phyloP scores from a whole-genome alignment of 129 eudicot species.

The Flaveria linearis region DNA sequence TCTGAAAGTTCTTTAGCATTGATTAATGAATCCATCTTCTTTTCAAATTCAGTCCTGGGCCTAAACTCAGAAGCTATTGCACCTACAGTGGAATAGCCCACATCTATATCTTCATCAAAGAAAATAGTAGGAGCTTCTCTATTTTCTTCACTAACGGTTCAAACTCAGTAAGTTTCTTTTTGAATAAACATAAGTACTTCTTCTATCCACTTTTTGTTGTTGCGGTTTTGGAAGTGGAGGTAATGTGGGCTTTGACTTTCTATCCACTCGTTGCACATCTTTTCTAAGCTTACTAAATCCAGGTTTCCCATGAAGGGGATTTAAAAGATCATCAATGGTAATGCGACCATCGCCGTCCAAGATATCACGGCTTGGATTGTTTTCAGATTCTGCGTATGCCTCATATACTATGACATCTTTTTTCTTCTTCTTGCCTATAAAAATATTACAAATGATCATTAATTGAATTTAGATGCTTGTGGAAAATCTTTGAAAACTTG shows the following conservation, averaged over 20 bases:
- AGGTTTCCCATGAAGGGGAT: slow-evolving; percentile 68
- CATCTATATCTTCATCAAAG: slow-evolving; percentile 56
- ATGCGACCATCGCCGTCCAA: slow-evolving; percentile 72
- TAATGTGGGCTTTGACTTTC: slow-evolving; percentile 50
- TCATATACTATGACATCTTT: slow-evolving; percentile 54
- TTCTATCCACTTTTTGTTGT: slow-evolving; percentile 64
- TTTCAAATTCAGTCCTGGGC: slow-evolving; percentile 91
- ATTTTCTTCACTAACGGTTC: slow-evolving; percentile 73
- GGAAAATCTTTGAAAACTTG: not conserved
- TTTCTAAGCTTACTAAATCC: slow-evolving; percentile 68
- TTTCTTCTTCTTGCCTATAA: slow-evolving; percentile 65
- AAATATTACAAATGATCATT: slow-evolving; percentile 1
- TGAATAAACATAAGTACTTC: slow-evolving; percentile 50
- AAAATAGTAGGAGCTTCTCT: slow-evolving; percentile 88
- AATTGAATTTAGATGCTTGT: not conserved
- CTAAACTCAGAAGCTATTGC: slow-evolving; percentile 89
- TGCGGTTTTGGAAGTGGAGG: slow-evolving; percentile 80
- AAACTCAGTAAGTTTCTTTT: slow-evolving; percentile 70
- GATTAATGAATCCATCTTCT: slow-evolving; percentile 66
- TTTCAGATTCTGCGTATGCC: slow-evolving; percentile 83
- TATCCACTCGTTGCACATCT: slow-evolving; percentile 53
- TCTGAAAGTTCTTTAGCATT: slow-evolving; percentile 65
- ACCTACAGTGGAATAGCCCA: slow-evolving; percentile 81
- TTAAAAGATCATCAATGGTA: slow-evolving; percentile 78
- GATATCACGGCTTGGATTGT: slow-evolving; percentile 84